Percentiles rank a stretch among this genome's conserved stretches.
phyloP scores from a whole-genome alignment of 768 basidiomycete species.

The Austroboletus eburneus region DNA sequence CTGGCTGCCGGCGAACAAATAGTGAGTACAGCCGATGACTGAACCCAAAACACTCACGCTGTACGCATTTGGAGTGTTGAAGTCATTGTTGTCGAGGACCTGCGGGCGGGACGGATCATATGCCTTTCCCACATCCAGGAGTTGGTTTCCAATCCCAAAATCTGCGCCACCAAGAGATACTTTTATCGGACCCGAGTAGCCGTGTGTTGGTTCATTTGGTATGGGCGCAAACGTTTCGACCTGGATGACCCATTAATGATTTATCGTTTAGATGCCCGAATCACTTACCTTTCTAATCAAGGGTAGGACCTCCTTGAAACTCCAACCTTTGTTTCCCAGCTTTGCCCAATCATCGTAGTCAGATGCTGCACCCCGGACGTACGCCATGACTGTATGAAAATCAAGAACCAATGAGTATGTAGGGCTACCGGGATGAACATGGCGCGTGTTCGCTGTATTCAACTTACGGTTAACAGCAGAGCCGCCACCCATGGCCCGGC shows the following conservation, averaged over 20 bases:
- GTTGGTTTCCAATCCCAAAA: slow-evolving; percentile 33
- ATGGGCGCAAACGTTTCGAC: slow-evolving; percentile 33
- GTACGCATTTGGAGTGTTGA: slow-evolving; percentile 29
- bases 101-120: slow-evolving; percentile 45
- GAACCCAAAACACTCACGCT: slow-evolving; percentile 20
- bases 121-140: slow-evolving; percentile 40
- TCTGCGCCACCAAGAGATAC: slow-evolving; percentile 18
- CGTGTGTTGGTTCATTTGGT: slow-evolving; percentile 29
- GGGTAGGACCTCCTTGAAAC: slow-evolving; percentile 22
- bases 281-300: slow-evolving; percentile 21
- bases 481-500: slow-evolving; percentile 50
- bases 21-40: too few relatives aligned
- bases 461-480: slow-evolving; percentile 34
- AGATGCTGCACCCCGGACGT: slow-evolving; percentile 24
- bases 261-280: background rate
- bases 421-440: background rate
- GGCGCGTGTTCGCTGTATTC: background rate
- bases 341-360: slow-evolving; percentile 29
- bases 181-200: slow-evolving; percentile 31
- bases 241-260: background rate
- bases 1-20: background rate
- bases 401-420: too few relatives aligned
- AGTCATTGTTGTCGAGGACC: slow-evolving; percentile 46
- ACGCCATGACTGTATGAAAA: slow-evolving; percentile 17
- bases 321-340: slow-evolving; percentile 23